Evolutionary conservation across 2,329 filamentous ascomycete species (phyloP).

Genomic region (Gremmenia infestans): DNA sequence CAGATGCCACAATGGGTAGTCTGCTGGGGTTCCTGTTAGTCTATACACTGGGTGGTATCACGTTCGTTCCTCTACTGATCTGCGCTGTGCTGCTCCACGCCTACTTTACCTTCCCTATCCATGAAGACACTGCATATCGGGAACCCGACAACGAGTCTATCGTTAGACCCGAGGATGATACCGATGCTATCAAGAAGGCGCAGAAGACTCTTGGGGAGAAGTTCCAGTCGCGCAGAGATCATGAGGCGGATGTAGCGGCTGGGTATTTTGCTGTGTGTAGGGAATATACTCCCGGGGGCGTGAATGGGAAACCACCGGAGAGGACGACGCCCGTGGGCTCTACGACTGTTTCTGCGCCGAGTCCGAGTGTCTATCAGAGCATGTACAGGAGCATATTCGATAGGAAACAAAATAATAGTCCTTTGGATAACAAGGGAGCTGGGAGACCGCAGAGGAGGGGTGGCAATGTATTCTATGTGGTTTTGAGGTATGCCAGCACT

Average conservation of each 20-base stretch:
- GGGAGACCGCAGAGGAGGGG: conserved; percentile 48
- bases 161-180: conserved; percentile 59
- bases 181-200: conserved; percentile 55
- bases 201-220: conserved; percentile 57
- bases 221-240: conserved; percentile 47
- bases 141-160: conserved; percentile 38
- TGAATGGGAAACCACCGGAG: conserved; percentile 90
- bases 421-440: conserved; percentile 30
- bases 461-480: conserved; percentile 89
- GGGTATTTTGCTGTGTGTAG: conserved; percentile 94
- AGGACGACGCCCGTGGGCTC: conserved; percentile 75
- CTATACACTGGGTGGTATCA: conserved; percentile 83
- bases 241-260: conserved; percentile 74
- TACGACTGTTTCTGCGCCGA: conserved; percentile 68
- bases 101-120: conserved; percentile 61
- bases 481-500: conserved; percentile 59
- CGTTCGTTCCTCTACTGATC: conserved; percentile 73
- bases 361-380: conserved; percentile 92
- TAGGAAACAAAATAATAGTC: conserved; percentile 51
- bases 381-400: conserved; percentile 98
- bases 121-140: conserved; percentile 36
- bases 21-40: conserved; percentile 56
- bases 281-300: conserved; percentile 85
- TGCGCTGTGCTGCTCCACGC: conserved; percentile 57
- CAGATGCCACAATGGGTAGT: conserved; percentile 23